Conservation (phyloP, 2,329 filamentous ascomycete species). For the Ophiostoma novo-ulmi region DNA sequence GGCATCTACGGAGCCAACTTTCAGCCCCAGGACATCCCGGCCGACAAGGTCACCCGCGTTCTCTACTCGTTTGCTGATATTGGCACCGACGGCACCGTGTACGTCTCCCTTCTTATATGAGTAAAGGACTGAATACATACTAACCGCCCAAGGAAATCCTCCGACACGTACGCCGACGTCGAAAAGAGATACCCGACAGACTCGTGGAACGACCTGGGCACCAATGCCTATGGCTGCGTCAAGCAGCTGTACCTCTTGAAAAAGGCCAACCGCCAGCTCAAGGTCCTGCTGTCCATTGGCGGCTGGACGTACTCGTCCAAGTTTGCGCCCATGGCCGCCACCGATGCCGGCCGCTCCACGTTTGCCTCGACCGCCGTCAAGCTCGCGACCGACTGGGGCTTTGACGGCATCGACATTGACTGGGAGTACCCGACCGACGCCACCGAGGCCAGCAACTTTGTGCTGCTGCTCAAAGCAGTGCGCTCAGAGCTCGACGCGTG, state of each 20-base stretch:
- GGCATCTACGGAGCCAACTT: slow-evolving; percentile 7
- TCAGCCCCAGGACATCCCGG: not conserved
- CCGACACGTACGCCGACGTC: slow-evolving; percentile 63
- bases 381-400: slow-evolving; percentile 67
- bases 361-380: slow-evolving; percentile 67
- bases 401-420: slow-evolving; percentile 38
- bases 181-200: slow-evolving; percentile 70
- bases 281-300: slow-evolving; percentile 73
- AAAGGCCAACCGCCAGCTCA: slow-evolving; percentile 69
- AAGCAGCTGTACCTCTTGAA: slow-evolving; percentile 78
- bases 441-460: slow-evolving; percentile 41
- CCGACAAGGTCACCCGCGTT: slow-evolving; percentile 46
- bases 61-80: slow-evolving; percentile 6
- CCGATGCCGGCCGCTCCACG: slow-evolving; percentile 52
- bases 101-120: not conserved
- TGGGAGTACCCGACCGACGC: slow-evolving; percentile 39
- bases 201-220: slow-evolving; percentile 59
- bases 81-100: not conserved
- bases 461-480: slow-evolving; percentile 43
- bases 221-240: slow-evolving; percentile 72
- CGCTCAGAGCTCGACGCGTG: slow-evolving; percentile 47
- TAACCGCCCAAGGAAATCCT: slow-evolving; percentile 37
- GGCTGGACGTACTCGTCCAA: slow-evolving; percentile 72
- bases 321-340: slow-evolving; percentile 63
- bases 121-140: slow-evolving; percentile 34